phyloP scores from a whole-genome alignment of 495 filamentous ascomycete genomes.

The Clohesyomyces aquaticus region DNA sequence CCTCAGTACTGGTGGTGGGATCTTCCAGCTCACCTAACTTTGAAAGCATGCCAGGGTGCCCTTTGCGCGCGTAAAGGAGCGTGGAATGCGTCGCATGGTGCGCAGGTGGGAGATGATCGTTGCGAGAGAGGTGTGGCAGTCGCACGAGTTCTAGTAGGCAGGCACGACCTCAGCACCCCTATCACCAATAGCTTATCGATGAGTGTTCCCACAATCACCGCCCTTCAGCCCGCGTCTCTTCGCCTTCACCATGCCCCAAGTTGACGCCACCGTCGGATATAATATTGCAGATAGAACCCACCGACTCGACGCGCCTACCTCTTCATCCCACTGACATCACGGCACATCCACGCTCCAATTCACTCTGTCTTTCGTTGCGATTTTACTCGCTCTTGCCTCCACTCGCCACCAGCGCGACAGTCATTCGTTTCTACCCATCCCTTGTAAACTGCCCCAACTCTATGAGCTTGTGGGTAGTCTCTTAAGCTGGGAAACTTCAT shows the following conservation, averaged over 20 bases:
- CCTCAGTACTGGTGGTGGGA: too few species aligned
- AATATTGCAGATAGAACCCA: not conserved
- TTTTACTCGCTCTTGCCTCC: not conserved
- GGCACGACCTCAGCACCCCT: not conserved
- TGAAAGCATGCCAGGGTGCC: too few species aligned
- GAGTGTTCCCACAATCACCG: not conserved
- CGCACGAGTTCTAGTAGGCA: not conserved
- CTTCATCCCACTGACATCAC: not conserved
- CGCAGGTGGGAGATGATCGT: not conserved
- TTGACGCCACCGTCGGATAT: not conserved
- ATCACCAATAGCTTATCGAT: not conserved
- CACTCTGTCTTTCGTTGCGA: not conserved
- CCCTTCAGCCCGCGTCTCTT: not conserved
- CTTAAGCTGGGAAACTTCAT: too few species aligned
- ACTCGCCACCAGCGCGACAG: not conserved
- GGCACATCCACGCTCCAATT: too few species aligned
- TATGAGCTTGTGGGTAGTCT: too few species aligned
- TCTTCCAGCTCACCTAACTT: too few species aligned
- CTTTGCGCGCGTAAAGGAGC: too few species aligned
- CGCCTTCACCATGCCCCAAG: too few species aligned
- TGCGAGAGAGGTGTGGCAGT: not conserved
- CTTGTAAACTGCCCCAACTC: too few species aligned
- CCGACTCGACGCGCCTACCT: not conserved
- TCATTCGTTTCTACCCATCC: too few species aligned
- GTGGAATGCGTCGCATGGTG: conserved; percentile 8